Percentiles rank a stretch among this genome's conserved stretches.
Evolutionary conservation across 345 rosid genomes (phyloP).

Genomic region (Citrus inodora): DNA sequence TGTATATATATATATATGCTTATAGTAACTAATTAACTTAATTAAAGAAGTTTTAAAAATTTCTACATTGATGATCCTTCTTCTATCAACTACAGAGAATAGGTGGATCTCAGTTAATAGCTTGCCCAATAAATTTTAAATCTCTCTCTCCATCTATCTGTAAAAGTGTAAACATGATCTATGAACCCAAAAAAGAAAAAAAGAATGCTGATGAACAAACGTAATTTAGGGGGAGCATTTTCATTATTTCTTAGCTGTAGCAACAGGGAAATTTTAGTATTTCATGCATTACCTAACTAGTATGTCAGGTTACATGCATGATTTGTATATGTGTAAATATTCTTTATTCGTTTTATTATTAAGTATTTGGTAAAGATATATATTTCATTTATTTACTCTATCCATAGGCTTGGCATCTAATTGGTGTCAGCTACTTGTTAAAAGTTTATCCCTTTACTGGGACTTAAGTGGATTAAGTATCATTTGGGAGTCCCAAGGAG

Average conservation of each 20-base stretch:
- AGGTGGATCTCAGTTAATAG: neutral
- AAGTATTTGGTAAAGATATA: neutral
- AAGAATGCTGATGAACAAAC: neutral
- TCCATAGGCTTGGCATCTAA: neutral
- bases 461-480: slow-evolving; percentile 10
- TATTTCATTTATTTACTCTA: neutral
- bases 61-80: neutral
- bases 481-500: neutral
- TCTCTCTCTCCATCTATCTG: neutral
- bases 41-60: slow-evolving; percentile 14
- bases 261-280: neutral
- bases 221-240: neutral
- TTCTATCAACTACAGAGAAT: neutral
- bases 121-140: neutral
- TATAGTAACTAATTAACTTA: neutral
- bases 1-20: too few species aligned
- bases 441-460: slow-evolving; percentile 2
- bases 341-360: neutral
- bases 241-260: neutral
- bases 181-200: neutral
- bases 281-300: neutral
- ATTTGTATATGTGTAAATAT: neutral
- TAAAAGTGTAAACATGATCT: neutral
- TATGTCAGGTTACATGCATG: too few species aligned
- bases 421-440: slow-evolving; percentile 13